Evolutionary conservation across 129 eudicot species (phyloP), one percentile per base, ranked within the genome.

Genomic region (Heracleum sosnowskyi): DNA sequence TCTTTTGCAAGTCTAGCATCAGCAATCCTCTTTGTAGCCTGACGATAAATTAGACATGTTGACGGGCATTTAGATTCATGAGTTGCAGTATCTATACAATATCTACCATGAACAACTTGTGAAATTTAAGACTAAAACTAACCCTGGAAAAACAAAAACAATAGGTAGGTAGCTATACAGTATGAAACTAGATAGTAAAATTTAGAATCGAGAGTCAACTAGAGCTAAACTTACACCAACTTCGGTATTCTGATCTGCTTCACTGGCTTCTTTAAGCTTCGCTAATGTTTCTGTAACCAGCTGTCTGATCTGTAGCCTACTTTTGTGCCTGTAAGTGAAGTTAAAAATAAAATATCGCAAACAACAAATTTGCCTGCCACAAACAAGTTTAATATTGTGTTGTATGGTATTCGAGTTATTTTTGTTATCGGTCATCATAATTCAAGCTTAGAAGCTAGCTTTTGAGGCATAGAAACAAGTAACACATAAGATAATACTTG

Each of bases 1-100:
- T 93, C 98, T 85, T 89, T 93, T 15, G 98, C 97, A 68, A 91
- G 95, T 85, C 91, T 91, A 64, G 98, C 97, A 87, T 93, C 97
- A 24, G 94, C 84, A 29, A 91, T 85, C 83, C 86, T 93, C 88
- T 91, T 91, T 86, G 89, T 86, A 7, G 92, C 89, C 98, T 93
- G 90, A 81, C 79, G 31, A 47, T 18, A 41, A 69, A 44, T 12
- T 24, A 35, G 5, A 20, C 49, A 22, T 51, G 62, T 0, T 16
- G 8, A 73, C 70, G 7, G n/a, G n/a, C 39, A 46, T 2, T 33
- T 37, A 37, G 11, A 11, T 35, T 28, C 20, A 26, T 73, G 0
- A 10, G 29, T 11, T n/a, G 31, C 53, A 9, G 22, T 53, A 53
- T 53, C 28, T 53, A 53, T 18, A 5, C 16, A 4, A 4, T 37